A percentile compares a stretch with the other conserved stretches of the same genome.
Evolutionary conservation across 1,284 basidiomycete species (phyloP).

Genomic region (Trichosporon ovoides): DNA sequence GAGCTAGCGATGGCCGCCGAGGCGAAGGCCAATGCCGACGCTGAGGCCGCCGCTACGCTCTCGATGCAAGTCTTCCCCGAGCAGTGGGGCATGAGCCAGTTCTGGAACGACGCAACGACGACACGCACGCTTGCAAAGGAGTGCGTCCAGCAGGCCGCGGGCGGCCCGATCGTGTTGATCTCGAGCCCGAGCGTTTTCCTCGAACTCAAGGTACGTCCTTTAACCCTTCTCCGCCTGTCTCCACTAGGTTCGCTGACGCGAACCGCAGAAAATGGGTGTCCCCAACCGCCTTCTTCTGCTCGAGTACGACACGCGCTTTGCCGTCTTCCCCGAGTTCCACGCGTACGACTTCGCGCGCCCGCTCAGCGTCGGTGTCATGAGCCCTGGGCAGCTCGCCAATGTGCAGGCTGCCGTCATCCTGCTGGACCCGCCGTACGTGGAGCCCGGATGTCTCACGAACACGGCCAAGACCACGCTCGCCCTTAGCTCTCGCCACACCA

Average conservation of each 20-base stretch:
- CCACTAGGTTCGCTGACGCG: background rate
- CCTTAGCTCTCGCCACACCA: slow-evolving; percentile 1
- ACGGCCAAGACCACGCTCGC: slow-evolving; percentile 6
- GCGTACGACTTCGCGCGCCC: slow-evolving; percentile 14
- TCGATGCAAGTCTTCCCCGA: slow-evolving; percentile 13
- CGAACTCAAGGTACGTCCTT: slow-evolving; percentile 10
- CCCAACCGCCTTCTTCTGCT: slow-evolving; percentile 15
- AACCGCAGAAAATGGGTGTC: slow-evolving; percentile 11
- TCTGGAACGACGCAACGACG: slow-evolving; percentile 16
- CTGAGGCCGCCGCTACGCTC: background rate
- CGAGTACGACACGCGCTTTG: slow-evolving; percentile 16
- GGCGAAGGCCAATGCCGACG: background rate
- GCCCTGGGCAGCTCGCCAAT: background rate
- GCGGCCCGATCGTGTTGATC: slow-evolving; percentile 10
- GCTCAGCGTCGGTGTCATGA: slow-evolving; percentile 1
- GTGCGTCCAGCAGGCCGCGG: slow-evolving; percentile 3
- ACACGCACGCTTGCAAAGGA: slow-evolving; percentile 7
- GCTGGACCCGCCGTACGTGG: slow-evolving; percentile 16
- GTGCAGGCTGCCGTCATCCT: slow-evolving; percentile 9
- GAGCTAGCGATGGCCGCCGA: background rate
- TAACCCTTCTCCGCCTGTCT: too few species aligned
- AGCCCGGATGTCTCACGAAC: slow-evolving; percentile 7
- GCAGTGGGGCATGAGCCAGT: slow-evolving; percentile 19
- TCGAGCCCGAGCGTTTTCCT: slow-evolving; percentile 11
- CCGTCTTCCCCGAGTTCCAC: slow-evolving; percentile 15